phyloP scores from a whole-genome alignment of 345 rosid species.

The Dipteronia sinensis region DNA sequence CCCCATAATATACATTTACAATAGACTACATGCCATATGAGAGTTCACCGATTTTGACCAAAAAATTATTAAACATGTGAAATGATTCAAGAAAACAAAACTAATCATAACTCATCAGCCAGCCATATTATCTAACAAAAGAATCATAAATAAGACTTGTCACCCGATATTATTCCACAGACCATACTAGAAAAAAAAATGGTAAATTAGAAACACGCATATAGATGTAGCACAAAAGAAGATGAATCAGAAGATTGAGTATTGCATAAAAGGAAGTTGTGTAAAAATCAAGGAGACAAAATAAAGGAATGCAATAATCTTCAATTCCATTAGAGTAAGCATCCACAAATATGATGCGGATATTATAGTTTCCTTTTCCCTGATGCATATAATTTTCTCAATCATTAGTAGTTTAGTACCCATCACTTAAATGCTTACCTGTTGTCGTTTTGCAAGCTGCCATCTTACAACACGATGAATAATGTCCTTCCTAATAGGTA shows the following conservation, averaged over 20 bases:
- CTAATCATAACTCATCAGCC: not conserved
- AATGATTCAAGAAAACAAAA: not conserved
- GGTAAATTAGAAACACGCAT: not conserved
- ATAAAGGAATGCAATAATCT: not conserved
- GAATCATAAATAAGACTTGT: not conserved
- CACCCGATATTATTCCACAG: not conserved
- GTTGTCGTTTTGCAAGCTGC: conserved; percentile 93
- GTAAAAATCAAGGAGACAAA: not conserved
- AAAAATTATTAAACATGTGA: not conserved
- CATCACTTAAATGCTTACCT: conserved; percentile 43
- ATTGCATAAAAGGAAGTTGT: not conserved
- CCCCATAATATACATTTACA: not conserved
- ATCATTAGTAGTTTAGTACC: not conserved
- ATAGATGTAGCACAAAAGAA: not conserved
- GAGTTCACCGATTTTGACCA: not conserved
- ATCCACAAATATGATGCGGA: not conserved
- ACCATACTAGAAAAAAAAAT: not conserved
- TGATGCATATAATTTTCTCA: not conserved
- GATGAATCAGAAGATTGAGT: not conserved
- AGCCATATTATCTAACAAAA: not conserved
- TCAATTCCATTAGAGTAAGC: not conserved
- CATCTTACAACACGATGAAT: conserved; percentile 83
- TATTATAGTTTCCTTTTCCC: not conserved
- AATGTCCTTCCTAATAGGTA: conserved; percentile 89
- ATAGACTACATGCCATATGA: conserved; percentile 1